These are phyloP conservation scores for Dillenia turbinata DNA, from an alignment of 164 flowering plant species.

Conservation along the genomic window DNA sequence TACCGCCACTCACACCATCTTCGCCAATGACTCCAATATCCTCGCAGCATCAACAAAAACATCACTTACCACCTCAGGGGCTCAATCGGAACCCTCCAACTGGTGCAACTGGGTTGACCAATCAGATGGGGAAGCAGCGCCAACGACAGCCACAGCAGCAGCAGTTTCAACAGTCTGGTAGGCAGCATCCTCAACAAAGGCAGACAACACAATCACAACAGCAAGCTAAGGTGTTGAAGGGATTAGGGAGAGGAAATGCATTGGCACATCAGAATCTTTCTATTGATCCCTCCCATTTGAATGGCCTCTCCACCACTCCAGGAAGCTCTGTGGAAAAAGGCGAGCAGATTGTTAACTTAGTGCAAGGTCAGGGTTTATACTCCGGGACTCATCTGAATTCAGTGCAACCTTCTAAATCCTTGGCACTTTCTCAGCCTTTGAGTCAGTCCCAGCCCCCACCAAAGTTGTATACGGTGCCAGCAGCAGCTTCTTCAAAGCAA, in stretches of 20 bases:
- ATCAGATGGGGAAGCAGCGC: constrained; percentile 63
- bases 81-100: constrained; percentile 41
- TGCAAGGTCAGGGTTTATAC: constrained; percentile 36
- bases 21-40: constrained; percentile 53
- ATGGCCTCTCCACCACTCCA: constrained; percentile 41
- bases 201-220: constrained; percentile 58
- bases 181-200: constrained; percentile 67
- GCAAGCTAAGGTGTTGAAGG: constrained; percentile 65
- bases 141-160: constrained; percentile 60
- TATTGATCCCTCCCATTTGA: constrained; percentile 37
- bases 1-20: constrained; percentile 44
- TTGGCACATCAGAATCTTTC: constrained; percentile 9
- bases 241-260: constrained; percentile 57
- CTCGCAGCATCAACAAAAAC: constrained; percentile 64
- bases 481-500: constrained; percentile 28
- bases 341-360: constrained; percentile 36
- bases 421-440: constrained; percentile 25
- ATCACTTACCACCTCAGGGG: constrained; percentile 47
- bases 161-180: constrained; percentile 52
- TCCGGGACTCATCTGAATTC: constrained; percentile 31
- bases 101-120: constrained; percentile 34
- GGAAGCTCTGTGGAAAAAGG: constrained; percentile 42
- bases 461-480: constrained; percentile 25
- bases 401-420: constrained; percentile 30
- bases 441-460: constrained; percentile 38